Conservation (phyloP, 2,329 filamentous ascomycete genomes). For the Rhinocladiella similis region DNA sequence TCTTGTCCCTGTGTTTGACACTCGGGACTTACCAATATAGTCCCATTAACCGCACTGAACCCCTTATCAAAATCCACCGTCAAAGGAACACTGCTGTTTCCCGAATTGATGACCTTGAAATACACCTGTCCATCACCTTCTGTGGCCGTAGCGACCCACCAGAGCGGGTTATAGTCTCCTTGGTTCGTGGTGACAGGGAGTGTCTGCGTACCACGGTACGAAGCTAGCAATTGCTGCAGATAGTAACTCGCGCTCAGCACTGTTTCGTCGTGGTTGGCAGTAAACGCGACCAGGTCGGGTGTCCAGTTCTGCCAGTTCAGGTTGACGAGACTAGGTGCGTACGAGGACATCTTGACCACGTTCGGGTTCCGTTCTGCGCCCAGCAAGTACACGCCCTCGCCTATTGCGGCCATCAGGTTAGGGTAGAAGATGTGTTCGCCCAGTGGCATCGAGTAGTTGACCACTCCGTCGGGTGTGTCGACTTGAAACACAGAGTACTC, state of each 20-base stretch:
- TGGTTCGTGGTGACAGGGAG: conserved; percentile 32
- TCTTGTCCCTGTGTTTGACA: too few species aligned
- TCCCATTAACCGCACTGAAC: conserved; percentile 32
- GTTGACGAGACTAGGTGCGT: conserved; percentile 25
- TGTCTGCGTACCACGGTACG: conserved; percentile 34
- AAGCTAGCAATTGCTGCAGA: conserved; percentile 38
- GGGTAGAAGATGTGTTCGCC: conserved; percentile 50
- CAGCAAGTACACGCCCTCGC: conserved; percentile 65
- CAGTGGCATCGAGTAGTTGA: conserved; percentile 48
- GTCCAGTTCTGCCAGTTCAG: conserved; percentile 34
- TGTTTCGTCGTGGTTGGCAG: conserved; percentile 32
- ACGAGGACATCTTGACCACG: conserved; percentile 13
- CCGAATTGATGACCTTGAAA: conserved; percentile 24
- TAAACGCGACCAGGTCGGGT: conserved; percentile 38
- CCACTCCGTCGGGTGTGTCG: conserved; percentile 51
- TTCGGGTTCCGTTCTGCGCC: conserved; percentile 54
- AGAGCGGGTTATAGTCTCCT: conserved; percentile 24
- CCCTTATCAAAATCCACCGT: conserved; percentile 25
- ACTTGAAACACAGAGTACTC: conserved; percentile 39
- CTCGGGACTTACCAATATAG: conserved; percentile 23
- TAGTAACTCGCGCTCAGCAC: conserved; percentile 38
- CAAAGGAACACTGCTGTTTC: conserved; percentile 26
- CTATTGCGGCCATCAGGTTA: conserved; percentile 62
- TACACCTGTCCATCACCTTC: conserved; percentile 12
- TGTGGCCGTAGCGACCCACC: conserved; percentile 20